Base-by-base conservation (phyloP, 768 basidiomycete species). In the Rhizopogon roseolus region DNA sequence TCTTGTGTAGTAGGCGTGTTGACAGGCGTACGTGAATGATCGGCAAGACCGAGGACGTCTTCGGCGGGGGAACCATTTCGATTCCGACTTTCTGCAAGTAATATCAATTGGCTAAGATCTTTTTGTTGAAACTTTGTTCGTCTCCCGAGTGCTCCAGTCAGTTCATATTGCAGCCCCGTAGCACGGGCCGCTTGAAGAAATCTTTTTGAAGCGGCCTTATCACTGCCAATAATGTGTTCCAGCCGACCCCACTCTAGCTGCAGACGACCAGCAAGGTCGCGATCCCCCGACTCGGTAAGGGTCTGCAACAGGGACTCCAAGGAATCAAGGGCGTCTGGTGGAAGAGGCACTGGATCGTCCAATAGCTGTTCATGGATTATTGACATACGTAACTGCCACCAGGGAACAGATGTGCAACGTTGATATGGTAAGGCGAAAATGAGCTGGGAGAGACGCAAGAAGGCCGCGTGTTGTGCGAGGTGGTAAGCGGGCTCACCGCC, bases 401-500 rank as follows among this genome's bases (percentile, higher is more conserved):
- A 93, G 4, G 77, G 65, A 16, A 70, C 71, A 14, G 86, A 83
- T 38, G 62, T 64, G 50, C 84, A 68, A 57, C 79, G 75, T 19
- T 66, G 65, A 60, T 76, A 83, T 2, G 79, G 76, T 9, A 72
- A 67, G 16, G 71, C 72, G 56, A 96, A 71, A 44, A 97, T 73
- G 25, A 90, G 72, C 61, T 88, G 81, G 0, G 95, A 82, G 52
- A 95, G 71, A 29, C 85, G 80, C 46, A 98, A 78, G 62, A 96
- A 84, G 19, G 80, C 68, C 6, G 93, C 79, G 37, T 69, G 71
- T 61, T 77, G 77, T 7, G 85, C 79, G 42, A 98, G 88, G 67
- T 98, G 97, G 71, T 98, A 99, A 0, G 91, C 93, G 8, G 97
- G 97, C 71, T 98, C 97, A 3, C 97, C 97, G 4, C 84, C 82